Percentiles rank a stretch among this genome's conserved stretches.
These are phyloP conservation scores for Teratosphaeriaceae sp. DNA, from an alignment of 2,329 filamentous ascomycete species.

Conservation along the genomic window DNA sequence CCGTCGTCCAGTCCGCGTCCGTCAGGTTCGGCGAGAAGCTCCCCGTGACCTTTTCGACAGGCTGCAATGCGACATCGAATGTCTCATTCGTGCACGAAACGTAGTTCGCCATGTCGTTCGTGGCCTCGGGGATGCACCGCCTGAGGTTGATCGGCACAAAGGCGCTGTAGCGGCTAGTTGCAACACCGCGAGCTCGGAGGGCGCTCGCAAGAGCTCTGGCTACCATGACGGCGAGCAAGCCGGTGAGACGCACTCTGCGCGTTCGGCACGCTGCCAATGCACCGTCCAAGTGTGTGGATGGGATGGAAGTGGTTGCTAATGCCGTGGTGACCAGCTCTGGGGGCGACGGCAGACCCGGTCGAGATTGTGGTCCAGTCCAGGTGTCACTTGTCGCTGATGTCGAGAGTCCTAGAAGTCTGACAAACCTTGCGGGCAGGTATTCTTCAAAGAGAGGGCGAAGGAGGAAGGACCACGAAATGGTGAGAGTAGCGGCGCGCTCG, in stretches of 20 bases:
- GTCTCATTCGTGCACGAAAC: constrained; percentile 16
- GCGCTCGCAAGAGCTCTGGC: constrained; percentile 32
- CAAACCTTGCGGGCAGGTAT: constrained; percentile 32
- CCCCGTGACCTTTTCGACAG: no score
- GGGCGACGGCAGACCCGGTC: constrained; percentile 7
- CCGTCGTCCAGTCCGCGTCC: constrained; percentile 29
- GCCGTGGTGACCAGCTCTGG: constrained; percentile 20
- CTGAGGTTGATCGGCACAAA: constrained; percentile 39
- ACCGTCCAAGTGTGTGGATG: constrained; percentile 19
- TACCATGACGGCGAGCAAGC: constrained; percentile 35
- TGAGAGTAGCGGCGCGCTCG: constrained; percentile 33
- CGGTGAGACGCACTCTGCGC: constrained; percentile 37
- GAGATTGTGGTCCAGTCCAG: constrained; percentile 15
- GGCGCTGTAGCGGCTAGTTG: constrained; percentile 30
- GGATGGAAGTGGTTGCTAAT: constrained; percentile 29
- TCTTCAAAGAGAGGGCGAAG: constrained; percentile 34
- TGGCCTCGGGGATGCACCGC: constrained; percentile 25
- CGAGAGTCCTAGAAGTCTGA: constrained; percentile 28
- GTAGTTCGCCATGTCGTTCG: constrained; percentile 33
- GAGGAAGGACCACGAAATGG: constrained; percentile 41
- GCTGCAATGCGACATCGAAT: neutral
- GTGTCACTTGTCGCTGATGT: constrained; percentile 23
- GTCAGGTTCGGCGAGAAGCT: no score
- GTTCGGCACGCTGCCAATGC: constrained; percentile 27
- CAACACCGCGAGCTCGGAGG: constrained; percentile 15